Conservation (phyloP, 495 filamentous ascomycete genomes). For the Xylaria venustula region DNA sequence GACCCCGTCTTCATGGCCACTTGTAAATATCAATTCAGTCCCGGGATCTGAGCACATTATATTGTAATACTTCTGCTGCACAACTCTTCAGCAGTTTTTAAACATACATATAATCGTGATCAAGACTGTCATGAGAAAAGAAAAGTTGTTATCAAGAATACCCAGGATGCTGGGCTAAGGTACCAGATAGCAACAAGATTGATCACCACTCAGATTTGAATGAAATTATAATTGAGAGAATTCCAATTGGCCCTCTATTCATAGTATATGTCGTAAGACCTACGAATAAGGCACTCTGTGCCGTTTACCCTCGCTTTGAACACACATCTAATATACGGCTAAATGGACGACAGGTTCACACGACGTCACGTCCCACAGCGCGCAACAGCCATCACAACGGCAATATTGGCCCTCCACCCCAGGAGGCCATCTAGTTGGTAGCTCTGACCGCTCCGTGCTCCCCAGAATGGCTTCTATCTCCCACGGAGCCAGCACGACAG, state of each 20-base stretch:
- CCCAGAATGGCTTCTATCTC: conserved; percentile 21
- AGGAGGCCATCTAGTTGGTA: conserved; percentile 15
- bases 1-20: background rate
- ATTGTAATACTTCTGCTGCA: too few species aligned
- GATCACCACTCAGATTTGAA: background rate
- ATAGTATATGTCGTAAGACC: background rate
- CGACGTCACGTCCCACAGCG: conserved; percentile 26
- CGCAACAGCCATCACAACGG: conserved; percentile 18
- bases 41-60: background rate
- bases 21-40: background rate
- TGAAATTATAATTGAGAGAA: background rate
- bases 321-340: conserved; percentile 31
- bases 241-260: conserved; percentile 10
- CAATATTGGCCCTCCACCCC: conserved; percentile 24
- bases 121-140: too few species aligned
- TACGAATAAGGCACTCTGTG: conserved; percentile 12
- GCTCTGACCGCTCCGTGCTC: conserved; percentile 26
- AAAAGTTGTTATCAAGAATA: too few species aligned
- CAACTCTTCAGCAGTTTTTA: too few species aligned
- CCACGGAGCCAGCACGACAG: conserved; percentile 3
- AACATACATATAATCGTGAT: too few species aligned
- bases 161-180: background rate
- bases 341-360: conserved; percentile 23
- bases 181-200: background rate
- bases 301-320: conserved; percentile 24